Evolutionary conservation across 139 green algal genomes (phyloP).

Genomic region (Limnomonas spitsbergensis): DNA sequence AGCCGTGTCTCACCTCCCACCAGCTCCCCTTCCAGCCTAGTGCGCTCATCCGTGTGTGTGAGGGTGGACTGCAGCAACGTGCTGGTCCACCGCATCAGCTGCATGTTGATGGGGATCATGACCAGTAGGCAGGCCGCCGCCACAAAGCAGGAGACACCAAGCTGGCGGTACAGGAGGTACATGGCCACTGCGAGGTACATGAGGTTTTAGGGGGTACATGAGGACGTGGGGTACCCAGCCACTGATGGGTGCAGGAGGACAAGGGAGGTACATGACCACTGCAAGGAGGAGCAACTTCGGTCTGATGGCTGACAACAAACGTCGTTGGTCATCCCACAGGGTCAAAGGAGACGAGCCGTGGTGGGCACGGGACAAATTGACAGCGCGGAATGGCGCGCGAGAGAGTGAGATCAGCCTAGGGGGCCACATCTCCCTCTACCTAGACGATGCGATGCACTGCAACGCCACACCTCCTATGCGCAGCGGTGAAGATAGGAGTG

Average conservation of each 20-base stretch:
- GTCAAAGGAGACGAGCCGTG: too few species aligned
- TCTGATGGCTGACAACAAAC: too few species aligned
- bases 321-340: too few species aligned
- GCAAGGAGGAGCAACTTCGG: too few species aligned
- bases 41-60: constrained; percentile 53
- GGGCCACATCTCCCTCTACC: too few species aligned
- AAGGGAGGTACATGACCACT: too few species aligned
- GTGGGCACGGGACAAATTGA: too few species aligned
- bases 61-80: constrained; percentile 34
- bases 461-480: constrained; percentile 42
- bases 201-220: too few species aligned
- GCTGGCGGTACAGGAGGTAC: constrained; percentile 57
- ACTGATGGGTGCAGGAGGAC: too few species aligned
- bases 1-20: constrained; percentile 47
- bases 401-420: too few species aligned
- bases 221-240: too few species aligned
- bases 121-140: constrained; percentile 45
- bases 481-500: constrained; percentile 55
- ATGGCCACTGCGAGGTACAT: constrained; percentile 29
- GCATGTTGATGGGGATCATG: constrained; percentile 50
- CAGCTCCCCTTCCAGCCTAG: constrained; percentile 66
- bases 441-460: neutral
- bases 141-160: constrained; percentile 48
- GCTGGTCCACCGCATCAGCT: constrained; percentile 14
- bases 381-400: too few species aligned